Conservation (phyloP, 305 asterid species). For the Fraxinus paxiana region DNA sequence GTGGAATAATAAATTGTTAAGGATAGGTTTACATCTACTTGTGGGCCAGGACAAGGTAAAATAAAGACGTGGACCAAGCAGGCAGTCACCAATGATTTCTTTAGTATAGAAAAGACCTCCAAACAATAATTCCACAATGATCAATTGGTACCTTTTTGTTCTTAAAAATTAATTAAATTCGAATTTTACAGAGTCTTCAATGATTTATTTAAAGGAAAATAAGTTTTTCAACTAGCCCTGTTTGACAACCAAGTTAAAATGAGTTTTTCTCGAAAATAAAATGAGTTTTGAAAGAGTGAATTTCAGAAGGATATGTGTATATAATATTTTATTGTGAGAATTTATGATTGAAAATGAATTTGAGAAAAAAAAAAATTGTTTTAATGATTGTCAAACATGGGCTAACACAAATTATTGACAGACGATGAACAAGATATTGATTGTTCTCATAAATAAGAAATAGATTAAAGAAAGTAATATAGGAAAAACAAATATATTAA, state of each 20-base stretch:
- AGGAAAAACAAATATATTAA: neutral
- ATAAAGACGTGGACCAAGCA: constrained; percentile 4
- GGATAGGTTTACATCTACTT: neutral
- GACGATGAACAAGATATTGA: neutral
- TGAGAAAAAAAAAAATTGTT: too few relatives aligned
- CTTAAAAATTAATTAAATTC: neutral
- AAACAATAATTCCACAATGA: neutral
- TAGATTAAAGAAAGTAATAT: neutral
- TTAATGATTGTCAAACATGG: too few relatives aligned
- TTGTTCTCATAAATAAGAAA: neutral
- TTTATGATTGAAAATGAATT: too few relatives aligned
- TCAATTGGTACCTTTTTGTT: neutral
- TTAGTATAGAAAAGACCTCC: neutral
- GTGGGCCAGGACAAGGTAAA: neutral
- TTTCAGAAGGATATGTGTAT: too few relatives aligned
- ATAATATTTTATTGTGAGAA: too few relatives aligned
- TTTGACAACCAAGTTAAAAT: too few relatives aligned
- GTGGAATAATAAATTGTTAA: too few relatives aligned
- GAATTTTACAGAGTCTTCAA: neutral
- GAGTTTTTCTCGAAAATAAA: too few relatives aligned
- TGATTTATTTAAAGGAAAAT: neutral
- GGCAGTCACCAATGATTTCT: neutral
- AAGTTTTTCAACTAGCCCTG: neutral
- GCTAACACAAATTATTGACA: neutral
- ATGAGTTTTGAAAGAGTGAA: too few relatives aligned